Conservation (phyloP, 2,329 filamentous ascomycete genomes). For the Epichloe gansuensis region DNA sequence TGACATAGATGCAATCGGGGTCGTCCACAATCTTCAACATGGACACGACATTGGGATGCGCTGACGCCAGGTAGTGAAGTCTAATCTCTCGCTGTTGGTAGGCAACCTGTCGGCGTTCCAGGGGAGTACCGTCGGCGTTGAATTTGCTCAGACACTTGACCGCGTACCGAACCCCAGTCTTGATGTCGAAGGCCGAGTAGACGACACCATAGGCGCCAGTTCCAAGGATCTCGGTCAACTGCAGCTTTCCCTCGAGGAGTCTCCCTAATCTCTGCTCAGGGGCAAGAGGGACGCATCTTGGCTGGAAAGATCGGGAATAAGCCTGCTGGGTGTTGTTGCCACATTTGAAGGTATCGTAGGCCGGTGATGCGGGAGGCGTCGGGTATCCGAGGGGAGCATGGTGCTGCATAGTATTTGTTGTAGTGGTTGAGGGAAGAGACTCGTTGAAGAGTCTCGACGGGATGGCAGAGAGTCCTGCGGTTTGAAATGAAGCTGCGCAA, state of each 20-base stretch:
- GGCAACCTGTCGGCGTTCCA: slow-evolving; percentile 74
- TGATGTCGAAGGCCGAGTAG: slow-evolving; percentile 76
- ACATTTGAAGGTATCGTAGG: slow-evolving; percentile 34
- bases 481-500: slow-evolving; percentile 11
- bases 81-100: slow-evolving; percentile 92
- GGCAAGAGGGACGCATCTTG: slow-evolving; percentile 42
- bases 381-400: slow-evolving; percentile 43
- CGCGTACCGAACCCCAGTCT: slow-evolving; percentile 71
- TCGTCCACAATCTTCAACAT: slow-evolving; percentile 89
- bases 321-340: slow-evolving; percentile 25
- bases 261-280: slow-evolving; percentile 81
- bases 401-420: slow-evolving; percentile 42
- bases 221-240: slow-evolving; percentile 75
- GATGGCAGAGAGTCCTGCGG: slow-evolving; percentile 11
- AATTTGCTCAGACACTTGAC: slow-evolving; percentile 95
- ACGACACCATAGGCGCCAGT: slow-evolving; percentile 95
- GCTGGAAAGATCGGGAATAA: slow-evolving; percentile 27
- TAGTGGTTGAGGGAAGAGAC: slow-evolving; percentile 12
- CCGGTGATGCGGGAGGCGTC: slow-evolving; percentile 44
- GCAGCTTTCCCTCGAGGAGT: slow-evolving; percentile 68
- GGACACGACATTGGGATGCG: slow-evolving; percentile 85
- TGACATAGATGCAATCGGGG: slow-evolving; percentile 84
- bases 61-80: slow-evolving; percentile 78
- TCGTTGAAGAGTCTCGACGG: slow-evolving; percentile 8
- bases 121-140: slow-evolving; percentile 52